Evolutionary conservation across 371 early-diverging fungal genomes (phyloP).

Genomic region (Amoeboaphelidium protococcarum): DNA sequence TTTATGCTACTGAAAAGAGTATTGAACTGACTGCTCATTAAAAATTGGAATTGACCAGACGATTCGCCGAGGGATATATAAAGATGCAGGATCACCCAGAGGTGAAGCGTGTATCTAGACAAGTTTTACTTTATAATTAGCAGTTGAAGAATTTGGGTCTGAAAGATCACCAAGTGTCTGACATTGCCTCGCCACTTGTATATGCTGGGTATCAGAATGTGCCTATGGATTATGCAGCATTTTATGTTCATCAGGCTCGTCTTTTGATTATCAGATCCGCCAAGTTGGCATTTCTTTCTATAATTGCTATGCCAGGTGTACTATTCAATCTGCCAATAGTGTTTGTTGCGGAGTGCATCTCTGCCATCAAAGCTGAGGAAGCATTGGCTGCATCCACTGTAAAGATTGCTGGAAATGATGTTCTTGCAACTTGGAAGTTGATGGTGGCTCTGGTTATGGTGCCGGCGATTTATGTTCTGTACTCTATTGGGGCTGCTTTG

Average conservation of each 20-base stretch:
- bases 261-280: no score
- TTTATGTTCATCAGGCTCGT: no score
- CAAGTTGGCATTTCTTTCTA: no score
- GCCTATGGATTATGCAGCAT: no score
- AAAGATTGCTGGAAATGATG: conserved; percentile 76
- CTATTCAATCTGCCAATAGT: not conserved
- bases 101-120: conserved; percentile 15
- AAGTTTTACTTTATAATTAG: conserved; percentile 60
- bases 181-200: no score
- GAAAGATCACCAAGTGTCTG: conserved; percentile 91
- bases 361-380: conserved; percentile 18
- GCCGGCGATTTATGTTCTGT: conserved; percentile 44
- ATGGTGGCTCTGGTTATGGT: conserved; percentile 48
- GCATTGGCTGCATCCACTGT: conserved; percentile 67
- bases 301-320: no score
- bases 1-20: conserved; percentile 1
- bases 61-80: conserved; percentile 43
- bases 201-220: no score
- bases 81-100: conserved; percentile 49
- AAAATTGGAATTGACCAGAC: not conserved
- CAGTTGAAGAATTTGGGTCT: conserved; percentile 67
- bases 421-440: conserved; percentile 87
- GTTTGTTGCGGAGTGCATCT: conserved; percentile 2
- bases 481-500: conserved; percentile 11
- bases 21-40: not conserved